Base-by-base conservation (phyloP, 805 yeast species). In the Schwanniomyces polymorphus region DNA sequence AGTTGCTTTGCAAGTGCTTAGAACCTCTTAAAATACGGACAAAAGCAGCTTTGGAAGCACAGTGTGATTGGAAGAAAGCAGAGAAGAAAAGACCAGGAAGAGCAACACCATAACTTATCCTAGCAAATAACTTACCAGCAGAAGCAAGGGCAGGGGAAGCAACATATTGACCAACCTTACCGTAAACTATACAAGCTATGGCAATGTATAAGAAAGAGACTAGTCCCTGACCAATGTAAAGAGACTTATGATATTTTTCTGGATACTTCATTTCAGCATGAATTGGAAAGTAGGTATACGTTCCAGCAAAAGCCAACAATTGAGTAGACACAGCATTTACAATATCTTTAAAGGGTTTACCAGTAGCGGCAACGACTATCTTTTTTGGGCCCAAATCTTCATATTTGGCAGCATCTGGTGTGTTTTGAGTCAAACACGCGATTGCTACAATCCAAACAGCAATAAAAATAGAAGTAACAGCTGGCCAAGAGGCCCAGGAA, bases 61-160 rank as follows among this genome's bases (percentile, higher is more conserved):
- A 26, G 33, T 49, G 52, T 9, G 52, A 49, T 41, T 46, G 49
- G 39, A 46, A 46, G 39, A 49, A 49, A 41, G 47, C 43, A 7
- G 52, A 42, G 28, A 49, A 49, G 41, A 49, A 37, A 38, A 49
- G 52, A 4, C 39, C 52, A n/a, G 52, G 52, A 38, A 49, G 27
- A 14, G 50, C 44, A 40, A 49, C 29, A 5, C 52, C 52, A 37
- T 46, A 49, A 6, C 39, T 18, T 25, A 49, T 43, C 35, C 46
- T 49, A 18, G 46, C 29, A 26, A 49, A 27, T 38, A 46, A 37
- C 5, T 38, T 41, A 29, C 52, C 52, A 34, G 52, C 52, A 3
- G 52, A 49, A 7, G 50, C 52, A 43, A 49, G 52, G 26, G 52
- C 48, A 14, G 52, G 52, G n/a, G 52, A 49, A 3, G 52, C 43